These are phyloP conservation scores for Phaffia tasmanica DNA, from an alignment of 768 basidiomycete genomes.

Conservation along the genomic window DNA sequence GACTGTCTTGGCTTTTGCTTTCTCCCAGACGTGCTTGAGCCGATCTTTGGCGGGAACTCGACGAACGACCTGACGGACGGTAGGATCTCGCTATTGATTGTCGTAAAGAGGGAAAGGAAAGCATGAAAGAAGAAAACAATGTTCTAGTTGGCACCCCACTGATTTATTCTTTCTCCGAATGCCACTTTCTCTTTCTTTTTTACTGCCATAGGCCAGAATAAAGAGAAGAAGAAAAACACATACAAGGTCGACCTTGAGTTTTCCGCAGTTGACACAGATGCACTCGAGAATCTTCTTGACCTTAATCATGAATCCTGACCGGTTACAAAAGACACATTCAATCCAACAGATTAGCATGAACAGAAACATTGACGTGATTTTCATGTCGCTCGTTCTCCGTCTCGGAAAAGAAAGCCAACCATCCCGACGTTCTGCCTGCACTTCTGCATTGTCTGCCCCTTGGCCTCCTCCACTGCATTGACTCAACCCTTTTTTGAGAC, in stretches of 20 bases:
- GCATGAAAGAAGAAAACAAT: conserved; percentile 54
- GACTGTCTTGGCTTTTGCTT: conserved; percentile 48
- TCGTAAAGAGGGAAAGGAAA: conserved; percentile 48
- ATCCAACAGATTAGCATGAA: background rate
- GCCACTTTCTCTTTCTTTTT: conserved; percentile 41
- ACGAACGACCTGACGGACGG: conserved; percentile 30
- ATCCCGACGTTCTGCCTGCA: background rate
- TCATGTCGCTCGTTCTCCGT: background rate
- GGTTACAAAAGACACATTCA: background rate
- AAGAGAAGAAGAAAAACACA: conserved; percentile 43
- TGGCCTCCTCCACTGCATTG: background rate
- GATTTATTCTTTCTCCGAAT: too few relatives aligned
- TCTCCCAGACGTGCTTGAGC: conserved; percentile 36
- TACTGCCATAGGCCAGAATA: conserved; percentile 48
- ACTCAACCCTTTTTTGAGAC: background rate
- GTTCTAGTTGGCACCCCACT: too few relatives aligned
- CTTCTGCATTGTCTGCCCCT: background rate
- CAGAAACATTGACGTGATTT: background rate
- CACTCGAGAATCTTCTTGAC: conserved; percentile 99
- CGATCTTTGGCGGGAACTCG: conserved; percentile 37
- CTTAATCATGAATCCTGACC: conserved; percentile 83
- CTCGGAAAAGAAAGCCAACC: background rate
- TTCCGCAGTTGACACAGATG: conserved; percentile 97
- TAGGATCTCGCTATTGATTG: conserved; percentile 31
- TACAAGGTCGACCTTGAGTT: conserved; percentile 93